phyloP scores from a whole-genome alignment of 371 early-diverging fungal species.

The Mortierella sp. region DNA sequence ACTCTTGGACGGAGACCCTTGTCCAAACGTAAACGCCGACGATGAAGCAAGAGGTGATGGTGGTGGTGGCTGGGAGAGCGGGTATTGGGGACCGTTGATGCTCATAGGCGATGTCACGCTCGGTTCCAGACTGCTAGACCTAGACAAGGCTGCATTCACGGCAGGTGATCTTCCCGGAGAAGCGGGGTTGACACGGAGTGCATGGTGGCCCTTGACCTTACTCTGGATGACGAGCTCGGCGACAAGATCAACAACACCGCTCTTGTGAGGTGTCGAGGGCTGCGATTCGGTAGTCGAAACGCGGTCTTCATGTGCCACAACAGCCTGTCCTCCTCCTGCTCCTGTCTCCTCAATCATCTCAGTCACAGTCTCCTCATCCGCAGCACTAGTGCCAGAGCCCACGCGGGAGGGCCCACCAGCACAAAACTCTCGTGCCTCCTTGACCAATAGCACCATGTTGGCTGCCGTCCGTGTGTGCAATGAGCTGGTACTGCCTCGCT shows the following conservation, averaged over 20 bases:
- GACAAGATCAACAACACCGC: constrained; percentile 42
- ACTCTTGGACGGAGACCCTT: not conserved
- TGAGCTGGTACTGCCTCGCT: not conserved
- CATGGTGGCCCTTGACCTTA: constrained; percentile 48
- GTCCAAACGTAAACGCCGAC: constrained; percentile 30
- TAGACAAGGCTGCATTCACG: constrained; percentile 2
- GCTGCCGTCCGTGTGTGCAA: not conserved
- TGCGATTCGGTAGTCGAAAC: not conserved
- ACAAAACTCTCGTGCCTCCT: constrained; percentile 53
- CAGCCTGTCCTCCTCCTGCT: not conserved
- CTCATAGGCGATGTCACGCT: not conserved
- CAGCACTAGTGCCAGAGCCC: not conserved
- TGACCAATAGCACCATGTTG: constrained; percentile 27
- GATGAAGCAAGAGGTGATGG: not conserved
- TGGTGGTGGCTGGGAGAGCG: not conserved
- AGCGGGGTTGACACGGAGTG: constrained; percentile 42
- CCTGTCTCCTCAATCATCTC: not conserved
- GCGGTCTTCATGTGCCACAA: not conserved
- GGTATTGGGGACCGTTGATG: not conserved
- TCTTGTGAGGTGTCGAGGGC: constrained; percentile 4
- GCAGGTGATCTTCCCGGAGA: constrained; percentile 15
- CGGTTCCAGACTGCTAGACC: constrained; percentile 30
- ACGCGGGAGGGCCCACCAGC: constrained; percentile 12
- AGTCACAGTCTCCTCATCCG: not conserved
- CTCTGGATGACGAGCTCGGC: constrained; percentile 48